These are phyloP conservation scores for Raffaelea albimanens DNA, from an alignment of 2,329 filamentous ascomycete genomes.

Conservation along the genomic window DNA sequence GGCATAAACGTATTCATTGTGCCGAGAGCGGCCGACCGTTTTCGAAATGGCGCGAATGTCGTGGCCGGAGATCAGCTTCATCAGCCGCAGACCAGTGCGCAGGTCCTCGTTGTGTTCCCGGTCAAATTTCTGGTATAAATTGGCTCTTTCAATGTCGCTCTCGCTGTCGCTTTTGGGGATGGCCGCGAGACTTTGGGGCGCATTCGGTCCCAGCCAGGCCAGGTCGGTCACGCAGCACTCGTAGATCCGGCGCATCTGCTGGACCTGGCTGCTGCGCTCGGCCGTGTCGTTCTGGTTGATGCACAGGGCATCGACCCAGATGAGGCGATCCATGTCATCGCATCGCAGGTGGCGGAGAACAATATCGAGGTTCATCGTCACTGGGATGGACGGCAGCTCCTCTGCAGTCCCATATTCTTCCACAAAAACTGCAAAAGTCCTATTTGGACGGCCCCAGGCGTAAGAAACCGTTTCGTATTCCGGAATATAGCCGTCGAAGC, in stretches of 20 bases:
- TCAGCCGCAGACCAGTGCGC: constrained; percentile 2
- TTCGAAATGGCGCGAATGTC: no score
- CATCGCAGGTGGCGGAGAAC: constrained; percentile 8
- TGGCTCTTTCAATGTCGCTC: no score
- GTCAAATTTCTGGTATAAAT: no score
- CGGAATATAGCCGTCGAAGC: constrained; percentile 2
- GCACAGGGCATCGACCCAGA: constrained; percentile 15
- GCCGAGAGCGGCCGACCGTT: no score
- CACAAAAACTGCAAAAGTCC: constrained; percentile 2
- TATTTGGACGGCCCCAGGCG: constrained; percentile 7
- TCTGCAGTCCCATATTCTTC: neutral
- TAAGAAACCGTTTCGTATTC: constrained; percentile 13
- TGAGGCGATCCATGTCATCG: neutral
- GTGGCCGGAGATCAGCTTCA: no score
- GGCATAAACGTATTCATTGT: no score
- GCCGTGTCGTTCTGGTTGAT: constrained; percentile 11
- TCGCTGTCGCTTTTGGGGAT: no score
- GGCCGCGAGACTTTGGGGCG: no score
- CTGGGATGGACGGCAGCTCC: neutral
- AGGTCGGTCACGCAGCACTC: no score
- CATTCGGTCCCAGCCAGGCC: no score
- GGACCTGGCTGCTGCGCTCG: constrained; percentile 10
- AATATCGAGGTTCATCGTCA: constrained; percentile 8
- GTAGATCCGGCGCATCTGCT: constrained; percentile 10
- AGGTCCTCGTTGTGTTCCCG: no score